These are phyloP conservation scores for Dothistroma septosporum DNA, from an alignment of 2,329 filamentous ascomycete species.

Conservation along the genomic window DNA sequence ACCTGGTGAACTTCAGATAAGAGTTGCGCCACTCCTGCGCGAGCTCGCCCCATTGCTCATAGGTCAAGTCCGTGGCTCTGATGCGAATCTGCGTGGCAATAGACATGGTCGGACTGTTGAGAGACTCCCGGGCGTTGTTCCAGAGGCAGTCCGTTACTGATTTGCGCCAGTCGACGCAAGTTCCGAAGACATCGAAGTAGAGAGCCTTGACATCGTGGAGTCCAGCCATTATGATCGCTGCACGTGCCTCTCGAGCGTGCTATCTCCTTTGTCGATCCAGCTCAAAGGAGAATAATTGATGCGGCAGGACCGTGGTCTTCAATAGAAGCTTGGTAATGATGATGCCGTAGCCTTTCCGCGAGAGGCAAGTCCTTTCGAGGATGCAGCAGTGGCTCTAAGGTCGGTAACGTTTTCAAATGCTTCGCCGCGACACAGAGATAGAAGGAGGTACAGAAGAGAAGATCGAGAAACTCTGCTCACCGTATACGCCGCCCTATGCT, in stretches of 20 bases:
- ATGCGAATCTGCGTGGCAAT: constrained; percentile 47
- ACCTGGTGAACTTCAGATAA: constrained; percentile 46
- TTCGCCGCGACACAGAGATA: neutral
- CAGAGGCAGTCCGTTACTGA: constrained; percentile 60
- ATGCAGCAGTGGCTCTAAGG: no score
- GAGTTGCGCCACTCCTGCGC: constrained; percentile 64
- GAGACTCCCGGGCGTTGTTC: constrained; percentile 45
- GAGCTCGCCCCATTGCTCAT: constrained; percentile 47
- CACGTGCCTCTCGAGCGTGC: neutral
- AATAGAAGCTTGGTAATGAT: no score
- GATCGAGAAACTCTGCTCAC: neutral
- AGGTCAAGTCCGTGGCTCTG: constrained; percentile 48
- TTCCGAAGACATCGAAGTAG: constrained; percentile 75
- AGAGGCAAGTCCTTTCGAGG: no score
- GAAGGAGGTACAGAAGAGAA: neutral
- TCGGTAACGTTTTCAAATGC: neutral
- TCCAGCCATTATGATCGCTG: neutral
- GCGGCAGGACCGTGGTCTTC: no score
- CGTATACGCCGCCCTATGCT: neutral
- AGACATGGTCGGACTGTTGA: constrained; percentile 45
- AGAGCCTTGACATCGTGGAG: constrained; percentile 51
- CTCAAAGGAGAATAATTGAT: no score
- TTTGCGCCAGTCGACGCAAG: constrained; percentile 72
- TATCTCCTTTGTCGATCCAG: no score
- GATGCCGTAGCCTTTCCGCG: no score